A percentile compares a stretch with the other conserved stretches of the same genome.
These are phyloP conservation scores for Crithidia thermophila DNA, from an alignment of 208 protist genomes.

Conservation along the genomic window DNA sequence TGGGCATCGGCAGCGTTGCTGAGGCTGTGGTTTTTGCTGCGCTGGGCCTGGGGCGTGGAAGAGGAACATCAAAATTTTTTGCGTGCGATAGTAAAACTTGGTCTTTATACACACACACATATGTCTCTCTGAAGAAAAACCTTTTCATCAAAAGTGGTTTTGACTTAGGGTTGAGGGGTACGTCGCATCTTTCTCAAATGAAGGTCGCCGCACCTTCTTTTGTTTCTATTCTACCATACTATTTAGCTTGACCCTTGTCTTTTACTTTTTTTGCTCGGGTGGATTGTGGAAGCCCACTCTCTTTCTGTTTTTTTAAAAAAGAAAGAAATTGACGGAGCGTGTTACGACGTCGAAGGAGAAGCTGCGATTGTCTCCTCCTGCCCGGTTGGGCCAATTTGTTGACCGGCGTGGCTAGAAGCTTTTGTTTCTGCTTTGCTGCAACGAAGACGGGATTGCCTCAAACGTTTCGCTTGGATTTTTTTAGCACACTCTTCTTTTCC, in stretches of 20 bases:
- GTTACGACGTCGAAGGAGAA: too few species aligned
- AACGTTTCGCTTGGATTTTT: background rate
- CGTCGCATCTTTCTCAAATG: background rate
- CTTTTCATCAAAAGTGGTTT: background rate
- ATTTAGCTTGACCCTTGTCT: too few species aligned
- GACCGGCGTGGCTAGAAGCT: background rate
- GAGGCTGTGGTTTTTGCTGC: too few species aligned
- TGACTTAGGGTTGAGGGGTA: background rate
- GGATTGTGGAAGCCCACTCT: background rate
- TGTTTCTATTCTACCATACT: background rate
- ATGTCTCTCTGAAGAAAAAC: too few species aligned
- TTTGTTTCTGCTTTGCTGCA: background rate
- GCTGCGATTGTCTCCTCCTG: too few species aligned
- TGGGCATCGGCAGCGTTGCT: too few species aligned
- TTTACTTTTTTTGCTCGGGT: slow-evolving; percentile 2
- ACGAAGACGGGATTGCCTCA: background rate
- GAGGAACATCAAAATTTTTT: slow-evolving; percentile 2
- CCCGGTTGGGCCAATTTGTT: too few species aligned
- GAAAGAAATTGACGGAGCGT: background rate
- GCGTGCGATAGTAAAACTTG: background rate
- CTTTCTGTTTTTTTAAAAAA: background rate
- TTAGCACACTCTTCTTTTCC: background rate
- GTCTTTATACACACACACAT: background rate
- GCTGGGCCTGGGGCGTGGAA: too few species aligned
- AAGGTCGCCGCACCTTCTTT: background rate